A percentile compares a stretch with the other conserved stretches of the same genome.
Conservation (phyloP, 129 eudicot species). For the Erigeron canadensis region DNA sequence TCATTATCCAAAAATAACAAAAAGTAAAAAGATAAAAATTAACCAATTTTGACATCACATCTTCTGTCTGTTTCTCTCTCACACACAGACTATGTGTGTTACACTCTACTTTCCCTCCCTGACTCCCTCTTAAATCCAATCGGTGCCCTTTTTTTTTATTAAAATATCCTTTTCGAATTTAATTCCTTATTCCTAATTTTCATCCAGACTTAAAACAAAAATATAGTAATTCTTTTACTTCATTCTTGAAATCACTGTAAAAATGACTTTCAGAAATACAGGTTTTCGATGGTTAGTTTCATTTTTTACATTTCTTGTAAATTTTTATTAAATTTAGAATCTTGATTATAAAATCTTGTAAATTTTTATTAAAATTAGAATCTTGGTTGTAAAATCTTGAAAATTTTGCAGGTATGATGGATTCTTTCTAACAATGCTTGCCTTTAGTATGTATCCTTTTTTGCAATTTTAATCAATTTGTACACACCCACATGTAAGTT, state of each 20-base stretch:
- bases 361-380: neutral
- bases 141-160: slow-evolving; percentile 18
- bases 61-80: slow-evolving; percentile 10
- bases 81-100: slow-evolving; percentile 29
- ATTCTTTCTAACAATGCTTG: slow-evolving; percentile 92
- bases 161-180: slow-evolving; percentile 5
- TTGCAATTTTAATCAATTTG: neutral
- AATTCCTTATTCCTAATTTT: neutral
- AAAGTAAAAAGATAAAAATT: neutral
- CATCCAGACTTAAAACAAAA: slow-evolving; percentile 12
- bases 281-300: slow-evolving; percentile 66
- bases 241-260: slow-evolving; percentile 16
- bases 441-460: slow-evolving; percentile 97
- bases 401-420: slow-evolving; percentile 86
- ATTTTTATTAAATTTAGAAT: neutral
- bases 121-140: slow-evolving; percentile 15
- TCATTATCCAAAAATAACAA: neutral
- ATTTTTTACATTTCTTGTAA: neutral
- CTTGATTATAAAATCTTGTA: too few relatives aligned
- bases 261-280: slow-evolving; percentile 62
- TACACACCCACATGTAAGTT: neutral
- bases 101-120: slow-evolving; percentile 24
- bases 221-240: slow-evolving; percentile 12
- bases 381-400: neutral
- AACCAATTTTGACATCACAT: slow-evolving; percentile 27